These are phyloP conservation scores for Colletotrichum sp. DNA, from an alignment of 2,329 filamentous ascomycete species.

Conservation along the genomic window DNA sequence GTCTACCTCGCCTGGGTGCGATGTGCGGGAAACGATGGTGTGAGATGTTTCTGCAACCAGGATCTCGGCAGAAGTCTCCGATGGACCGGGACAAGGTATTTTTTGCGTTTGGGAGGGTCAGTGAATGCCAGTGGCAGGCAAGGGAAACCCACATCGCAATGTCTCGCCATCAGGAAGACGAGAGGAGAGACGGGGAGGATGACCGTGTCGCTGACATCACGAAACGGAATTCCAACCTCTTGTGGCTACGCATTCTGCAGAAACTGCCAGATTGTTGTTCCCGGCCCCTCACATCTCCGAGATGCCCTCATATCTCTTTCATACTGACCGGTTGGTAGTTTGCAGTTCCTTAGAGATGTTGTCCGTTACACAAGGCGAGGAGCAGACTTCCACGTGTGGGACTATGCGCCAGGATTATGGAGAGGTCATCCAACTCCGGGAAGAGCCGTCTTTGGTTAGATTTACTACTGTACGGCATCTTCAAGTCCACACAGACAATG, in stretches of 20 bases:
- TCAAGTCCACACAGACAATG: not conserved
- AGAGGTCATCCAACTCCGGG: not conserved
- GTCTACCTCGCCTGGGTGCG: not conserved
- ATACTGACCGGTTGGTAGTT: not conserved
- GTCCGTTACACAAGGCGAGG: not conserved
- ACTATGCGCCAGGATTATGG: not conserved
- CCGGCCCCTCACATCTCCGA: not conserved
- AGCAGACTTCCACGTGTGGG: not conserved
- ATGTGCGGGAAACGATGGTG: not conserved
- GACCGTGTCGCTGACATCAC: slow-evolving; percentile 4
- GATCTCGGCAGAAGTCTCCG: not conserved
- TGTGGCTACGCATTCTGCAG: not conserved
- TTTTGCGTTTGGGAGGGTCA: not conserved
- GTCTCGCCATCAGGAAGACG: not conserved
- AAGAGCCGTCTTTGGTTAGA: not conserved
- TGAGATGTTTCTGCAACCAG: not conserved
- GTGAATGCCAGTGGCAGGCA: slow-evolving; percentile 11
- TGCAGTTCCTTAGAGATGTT: not conserved
- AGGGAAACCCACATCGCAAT: not conserved
- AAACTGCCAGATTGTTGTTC: not conserved
- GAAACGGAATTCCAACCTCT: not conserved
- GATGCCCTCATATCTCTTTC: not conserved
- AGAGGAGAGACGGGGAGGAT: not conserved
- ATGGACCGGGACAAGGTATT: not conserved
- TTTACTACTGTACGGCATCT: not conserved